These are phyloP conservation scores for Aspergillus baeticus DNA, from an alignment of 495 filamentous ascomycete genomes.

Conservation along the genomic window DNA sequence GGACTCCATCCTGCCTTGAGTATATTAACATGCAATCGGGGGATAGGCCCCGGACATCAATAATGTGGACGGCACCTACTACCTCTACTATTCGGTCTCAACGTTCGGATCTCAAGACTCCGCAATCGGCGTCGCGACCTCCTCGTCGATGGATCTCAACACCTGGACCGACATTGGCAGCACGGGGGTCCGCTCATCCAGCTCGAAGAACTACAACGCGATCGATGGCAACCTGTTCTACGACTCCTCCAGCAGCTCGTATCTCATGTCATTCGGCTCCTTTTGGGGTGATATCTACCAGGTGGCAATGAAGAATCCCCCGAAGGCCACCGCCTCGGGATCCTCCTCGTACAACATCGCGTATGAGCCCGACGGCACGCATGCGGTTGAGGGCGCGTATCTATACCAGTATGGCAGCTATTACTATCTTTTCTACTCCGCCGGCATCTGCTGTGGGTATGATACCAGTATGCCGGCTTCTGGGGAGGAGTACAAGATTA, in stretches of 20 bases:
- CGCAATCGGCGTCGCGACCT: conserved; percentile 69
- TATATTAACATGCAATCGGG: neutral
- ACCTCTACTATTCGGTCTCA: conserved; percentile 71
- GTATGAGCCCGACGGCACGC: conserved; percentile 50
- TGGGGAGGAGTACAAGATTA: conserved; percentile 70
- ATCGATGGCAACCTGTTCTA: conserved; percentile 68
- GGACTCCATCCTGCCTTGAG: too few species aligned
- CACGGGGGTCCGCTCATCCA: conserved; percentile 50
- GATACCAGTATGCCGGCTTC: conserved; percentile 46
- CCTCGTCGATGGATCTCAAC: conserved; percentile 54
- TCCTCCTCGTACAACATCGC: conserved; percentile 49
- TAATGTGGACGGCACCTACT: conserved; percentile 56
- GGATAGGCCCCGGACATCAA: conserved; percentile 69
- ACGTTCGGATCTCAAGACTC: conserved; percentile 65
- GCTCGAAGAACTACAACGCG: conserved; percentile 60
- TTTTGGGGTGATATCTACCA: conserved; percentile 74
- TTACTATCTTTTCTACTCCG: conserved; percentile 71
- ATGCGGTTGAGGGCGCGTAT: conserved; percentile 59
- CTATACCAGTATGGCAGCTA: conserved; percentile 57
- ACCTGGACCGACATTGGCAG: conserved; percentile 56
- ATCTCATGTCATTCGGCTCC: conserved; percentile 65
- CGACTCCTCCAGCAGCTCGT: conserved; percentile 32
- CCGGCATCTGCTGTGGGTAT: conserved; percentile 66
- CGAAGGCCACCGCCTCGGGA: conserved; percentile 37
- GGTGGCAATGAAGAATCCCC: conserved; percentile 51